Evolutionary conservation across 108 stramenopile genomes (phyloP), one percentile per base, ranked within the genome.

Genomic region (Aurantiochytrium sp.): DNA sequence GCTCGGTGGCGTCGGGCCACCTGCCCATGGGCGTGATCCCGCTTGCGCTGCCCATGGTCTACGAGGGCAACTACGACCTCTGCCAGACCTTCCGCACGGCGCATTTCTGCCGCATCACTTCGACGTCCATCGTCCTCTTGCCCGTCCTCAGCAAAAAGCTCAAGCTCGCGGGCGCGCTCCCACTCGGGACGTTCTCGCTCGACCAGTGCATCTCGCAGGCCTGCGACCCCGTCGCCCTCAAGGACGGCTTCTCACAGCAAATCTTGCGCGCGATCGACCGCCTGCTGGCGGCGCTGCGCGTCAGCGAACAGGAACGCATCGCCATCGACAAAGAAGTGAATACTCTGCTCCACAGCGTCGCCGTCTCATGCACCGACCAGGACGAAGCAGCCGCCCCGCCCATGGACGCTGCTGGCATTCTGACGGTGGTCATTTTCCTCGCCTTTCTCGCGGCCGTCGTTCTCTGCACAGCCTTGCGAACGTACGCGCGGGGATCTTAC

Each of bases 61-160:
- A 27, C 73, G 42, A 81, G 45, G 73, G 73, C 6, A 81, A 81
- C 24, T 81, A 81, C 24, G 73, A 81, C 45, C 39, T 81, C 21
- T 81, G 73, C 73, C 39, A 27, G 3, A 81, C 73, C 30, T 81
- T 81, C 32, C 42, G 24, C 1, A 48, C 8, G 17, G 73, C 73
- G 42, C 73, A 81, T 48, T 81, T 39, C 32, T 81, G 73, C 45
- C 10, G 24, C 21, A 37, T 81, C 32, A 12, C 59, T 12, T 65
- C 59, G 24, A 30, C 15, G 8, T n/a, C 39, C 21, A 41, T 48
- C 73, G 73, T 81, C 0, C 39, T 48, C n/a, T 48, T 81, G 73
- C 73, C 73, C 3, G 42, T 81, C 3, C 30, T 81, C n/a, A 48
- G 32, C 45, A 41, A 30, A 6, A 41, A 81, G 17, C 73, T 81